Conservation (phyloP, 176 grass and related monocot genomes). For the Echinochloa phyllopogon region DNA sequence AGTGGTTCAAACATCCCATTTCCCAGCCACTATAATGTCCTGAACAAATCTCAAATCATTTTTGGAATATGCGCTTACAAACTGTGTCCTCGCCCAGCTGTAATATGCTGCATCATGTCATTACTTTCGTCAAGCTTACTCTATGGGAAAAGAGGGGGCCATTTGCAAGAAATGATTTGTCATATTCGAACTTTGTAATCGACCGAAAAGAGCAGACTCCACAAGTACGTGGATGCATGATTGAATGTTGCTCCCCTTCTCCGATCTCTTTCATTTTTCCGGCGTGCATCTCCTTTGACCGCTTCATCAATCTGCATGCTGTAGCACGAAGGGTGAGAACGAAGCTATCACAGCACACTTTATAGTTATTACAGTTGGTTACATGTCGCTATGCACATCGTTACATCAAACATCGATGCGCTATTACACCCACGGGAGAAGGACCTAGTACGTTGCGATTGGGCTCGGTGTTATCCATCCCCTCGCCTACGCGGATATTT, state of each 20-base stretch:
- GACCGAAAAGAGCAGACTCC: not conserved
- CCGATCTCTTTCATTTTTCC: not conserved
- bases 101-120: not conserved
- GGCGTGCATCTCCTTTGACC: not conserved
- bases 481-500: not conserved
- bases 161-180: not conserved
- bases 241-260: not conserved
- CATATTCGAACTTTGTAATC: not conserved
- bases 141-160: not conserved
- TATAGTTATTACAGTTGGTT: constrained; percentile 39
- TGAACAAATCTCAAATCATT: not conserved
- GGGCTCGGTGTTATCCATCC: constrained; percentile 27
- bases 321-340: too few species aligned
- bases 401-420: too few species aligned
- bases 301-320: not conserved
- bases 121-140: not conserved
- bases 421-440: not conserved
- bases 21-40: not conserved
- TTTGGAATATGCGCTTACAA: not conserved
- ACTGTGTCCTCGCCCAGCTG: not conserved
- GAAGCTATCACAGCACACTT: constrained; percentile 6
- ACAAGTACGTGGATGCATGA: too few species aligned
- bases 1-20: too few species aligned
- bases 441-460: too few species aligned
- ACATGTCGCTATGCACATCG: constrained; percentile 34